phyloP scores from a whole-genome alignment of 1,139 yeast genomes.

The Eremothecium gossypii region DNA sequence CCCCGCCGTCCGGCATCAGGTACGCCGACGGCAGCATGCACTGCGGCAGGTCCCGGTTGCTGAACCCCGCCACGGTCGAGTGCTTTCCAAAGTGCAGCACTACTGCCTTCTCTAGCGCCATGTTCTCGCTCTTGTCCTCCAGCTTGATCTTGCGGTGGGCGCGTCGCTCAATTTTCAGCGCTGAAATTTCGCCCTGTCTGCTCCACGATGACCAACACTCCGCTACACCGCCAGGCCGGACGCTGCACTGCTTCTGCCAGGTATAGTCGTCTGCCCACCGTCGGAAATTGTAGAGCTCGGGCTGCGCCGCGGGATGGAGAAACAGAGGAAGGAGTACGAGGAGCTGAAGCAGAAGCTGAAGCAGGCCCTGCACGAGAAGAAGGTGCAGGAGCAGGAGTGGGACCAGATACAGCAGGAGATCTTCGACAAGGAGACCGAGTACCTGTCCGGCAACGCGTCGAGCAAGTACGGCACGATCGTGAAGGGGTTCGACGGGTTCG shows the following conservation, averaged over 20 bases:
- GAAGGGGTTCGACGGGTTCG: constrained; percentile 79
- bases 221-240: too few species aligned
- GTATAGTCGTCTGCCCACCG: too few species aligned
- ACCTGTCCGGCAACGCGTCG: constrained; percentile 40
- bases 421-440: constrained; percentile 72
- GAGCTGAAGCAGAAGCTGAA: constrained; percentile 59
- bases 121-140: neutral
- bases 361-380: constrained; percentile 54
- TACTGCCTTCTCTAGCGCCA: constrained; percentile 28
- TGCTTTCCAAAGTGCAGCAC: constrained; percentile 64
- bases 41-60: constrained; percentile 55
- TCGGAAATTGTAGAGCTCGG: too few species aligned
- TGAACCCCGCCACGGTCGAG: constrained; percentile 62
- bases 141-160: too few species aligned
- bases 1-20: constrained; percentile 32
- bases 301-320: constrained; percentile 15
- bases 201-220: too few species aligned
- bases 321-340: constrained; percentile 48
- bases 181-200: too few species aligned
- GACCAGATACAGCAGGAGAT: constrained; percentile 65
- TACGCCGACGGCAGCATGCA: constrained; percentile 51
- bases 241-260: too few species aligned
- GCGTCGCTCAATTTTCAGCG: too few species aligned
- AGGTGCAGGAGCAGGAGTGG: constrained; percentile 53
- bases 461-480: constrained; percentile 65